Base-by-base conservation (phyloP, 2,329 filamentous ascomycete genomes). In the Fusarium compactum region DNA sequence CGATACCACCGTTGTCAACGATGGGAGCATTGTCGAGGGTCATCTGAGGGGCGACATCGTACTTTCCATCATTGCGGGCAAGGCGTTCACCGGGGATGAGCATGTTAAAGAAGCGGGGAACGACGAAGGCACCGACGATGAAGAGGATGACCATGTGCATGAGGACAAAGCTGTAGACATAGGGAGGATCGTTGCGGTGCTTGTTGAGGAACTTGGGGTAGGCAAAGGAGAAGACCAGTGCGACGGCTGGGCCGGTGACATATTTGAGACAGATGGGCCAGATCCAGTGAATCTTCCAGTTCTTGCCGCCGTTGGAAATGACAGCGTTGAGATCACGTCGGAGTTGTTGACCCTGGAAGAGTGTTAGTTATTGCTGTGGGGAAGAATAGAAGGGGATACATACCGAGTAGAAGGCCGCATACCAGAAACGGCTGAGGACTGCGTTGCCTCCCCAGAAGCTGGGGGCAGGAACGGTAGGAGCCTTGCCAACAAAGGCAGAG, bases 341-440 rank as follows among this genome's bases (percentile, higher is more conserved):
- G 18, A 87, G 77, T 78, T 87, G 85, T 69, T 86, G 85, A 53
- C 84, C 84, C 83, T 86, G 55, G 77, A 82, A 56, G 46, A 20
- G n/a, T 3, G 56, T 71, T 20, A 65, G 48, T 16, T 2, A 16
- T 29, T 0, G 7, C 2, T 7, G 2, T 3, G 2, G 1, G 10
- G 15, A 2, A 12, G 2, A 12, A 1, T 0, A 1, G 2, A 6
- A 20, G 9, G 5, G 4, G 15, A 15, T 38, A 72, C 83, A 77
- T 80, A 86, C 85, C 5, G 85, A 87, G 75, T 87, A 88, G 59
- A 86, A 86, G 0, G 77, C 76, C 38, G 86, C 70, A 54, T 83
- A 87, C 83, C 85, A 88, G 57, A 87, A 82, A 8, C 79, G 80
- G 45, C 76, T 76, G 0, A 82, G 48, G 14, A 82, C 67, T 0